Base-by-base conservation (phyloP, 192 early-diverging fungal genomes). In the Rhizophagus sp. region DNA sequence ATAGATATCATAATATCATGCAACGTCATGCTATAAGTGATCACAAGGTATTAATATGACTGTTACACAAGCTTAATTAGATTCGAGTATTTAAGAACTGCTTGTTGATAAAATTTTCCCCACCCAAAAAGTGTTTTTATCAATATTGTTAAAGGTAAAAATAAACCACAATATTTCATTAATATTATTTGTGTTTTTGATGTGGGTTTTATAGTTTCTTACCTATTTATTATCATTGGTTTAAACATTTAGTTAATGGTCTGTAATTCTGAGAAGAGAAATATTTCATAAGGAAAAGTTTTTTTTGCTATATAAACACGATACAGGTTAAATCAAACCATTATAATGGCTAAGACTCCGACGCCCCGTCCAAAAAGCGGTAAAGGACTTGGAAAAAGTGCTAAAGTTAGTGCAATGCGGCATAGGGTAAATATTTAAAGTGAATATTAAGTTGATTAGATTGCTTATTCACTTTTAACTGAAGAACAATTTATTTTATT, bases 351-450 rank as follows among this genome's bases (percentile, higher is more conserved):
- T 22, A 57, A 57, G 52, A 19, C 52, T 7, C 52, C 52, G 17
- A 22, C 17, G 5, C 52, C 52, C 4, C 17, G 52, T 6, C 22
- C 52, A 57, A 70, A 25, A 70, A 30, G 34, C 9, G 34, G 68
- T n/a, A 70, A 70, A 41, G 68, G 68, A 41, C 36, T 75, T 7
- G 73, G 50, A 12, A 61, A 75, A 33, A 57, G 30, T n/a, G 49
- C 11, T 5, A 62, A 62, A 36, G 24, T 61, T 11, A 44, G 24
- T 4, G 17, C 50, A 6, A 52, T 34, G 50, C 15, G 47, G n/a
- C 50, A 61, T 30, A 62, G 50, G 52, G 47, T 61, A 75, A 30
- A 24, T 44, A 44, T 9, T 13, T 22, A 41, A 70, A 57, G 19
- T 44, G 1, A 10, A 44, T 36, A 44, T 1, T 8, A 44, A 47